Conservation (phyloP, 345 rosid species). For the Gossypium australe region DNA sequence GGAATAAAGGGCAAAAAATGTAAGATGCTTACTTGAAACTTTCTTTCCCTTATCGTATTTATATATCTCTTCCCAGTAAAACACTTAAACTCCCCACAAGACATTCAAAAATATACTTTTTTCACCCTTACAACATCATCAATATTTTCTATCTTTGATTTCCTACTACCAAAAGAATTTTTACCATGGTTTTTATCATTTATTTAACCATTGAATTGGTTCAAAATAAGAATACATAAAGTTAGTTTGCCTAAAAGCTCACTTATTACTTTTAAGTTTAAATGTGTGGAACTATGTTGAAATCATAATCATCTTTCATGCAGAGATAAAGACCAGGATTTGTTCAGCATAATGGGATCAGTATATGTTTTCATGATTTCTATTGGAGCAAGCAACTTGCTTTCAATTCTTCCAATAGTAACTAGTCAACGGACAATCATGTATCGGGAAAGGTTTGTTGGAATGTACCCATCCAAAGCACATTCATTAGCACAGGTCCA, state of each 20-base stretch:
- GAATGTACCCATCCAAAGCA: constrained; percentile 58
- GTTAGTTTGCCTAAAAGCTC: too few species aligned
- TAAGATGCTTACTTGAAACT: constrained; percentile 4
- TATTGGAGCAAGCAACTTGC: constrained; percentile 34
- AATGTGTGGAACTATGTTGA: background rate
- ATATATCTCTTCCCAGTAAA: background rate
- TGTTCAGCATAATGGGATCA: constrained; percentile 43
- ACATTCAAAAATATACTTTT: background rate
- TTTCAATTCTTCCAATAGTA: constrained; percentile 35
- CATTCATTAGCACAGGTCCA: constrained; percentile 58
- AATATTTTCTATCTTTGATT: too few species aligned
- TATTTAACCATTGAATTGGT: too few species aligned
- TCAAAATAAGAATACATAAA: too few species aligned
- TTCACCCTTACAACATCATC: background rate
- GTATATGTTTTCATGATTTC: constrained; percentile 27
- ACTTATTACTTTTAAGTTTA: background rate
- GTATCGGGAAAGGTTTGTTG: constrained; percentile 56
- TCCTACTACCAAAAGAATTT: too few species aligned
- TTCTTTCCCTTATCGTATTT: background rate
- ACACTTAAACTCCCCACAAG: background rate
- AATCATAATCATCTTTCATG: background rate
- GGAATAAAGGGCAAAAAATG: constrained; percentile 48
- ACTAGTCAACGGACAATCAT: constrained; percentile 36
- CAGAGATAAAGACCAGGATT: constrained; percentile 49
- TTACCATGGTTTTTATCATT: too few species aligned